Evolutionary conservation across 805 yeast species (phyloP).

Genomic region (Candida pseudoglaebosa): DNA sequence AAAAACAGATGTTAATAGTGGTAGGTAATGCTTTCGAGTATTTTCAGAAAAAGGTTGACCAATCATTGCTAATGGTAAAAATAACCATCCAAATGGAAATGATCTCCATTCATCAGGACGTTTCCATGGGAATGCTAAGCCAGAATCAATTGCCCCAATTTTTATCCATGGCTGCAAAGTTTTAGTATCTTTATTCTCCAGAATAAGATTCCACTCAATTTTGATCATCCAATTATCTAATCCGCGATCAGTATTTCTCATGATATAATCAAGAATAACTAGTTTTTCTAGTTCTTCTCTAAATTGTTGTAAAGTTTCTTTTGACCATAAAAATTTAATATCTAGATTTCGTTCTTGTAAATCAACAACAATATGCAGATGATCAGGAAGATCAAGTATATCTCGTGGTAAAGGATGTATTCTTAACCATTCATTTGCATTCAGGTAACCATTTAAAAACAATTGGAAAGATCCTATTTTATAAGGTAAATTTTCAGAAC

Average conservation of each 20-base stretch:
- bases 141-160: slow-evolving; percentile 74
- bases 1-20: slow-evolving; percentile 51
- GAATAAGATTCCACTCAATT: slow-evolving; percentile 36
- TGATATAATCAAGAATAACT: slow-evolving; percentile 66
- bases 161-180: slow-evolving; percentile 37
- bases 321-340: slow-evolving; percentile 50
- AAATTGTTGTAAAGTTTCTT: slow-evolving; percentile 44
- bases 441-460: slow-evolving; percentile 53
- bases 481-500: slow-evolving; percentile 26
- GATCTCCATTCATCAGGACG: slow-evolving; percentile 82
- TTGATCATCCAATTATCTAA: slow-evolving; percentile 76
- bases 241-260: slow-evolving; percentile 74
- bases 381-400: slow-evolving; percentile 14
- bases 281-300: slow-evolving; percentile 62
- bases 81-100: slow-evolving; percentile 76
- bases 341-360: slow-evolving; percentile 9
- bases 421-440: slow-evolving; percentile 57
- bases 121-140: slow-evolving; percentile 75
- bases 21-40: slow-evolving; percentile 54
- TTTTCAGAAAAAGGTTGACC: slow-evolving; percentile 62
- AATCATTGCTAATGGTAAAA: slow-evolving; percentile 56
- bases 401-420: slow-evolving; percentile 52
- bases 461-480: slow-evolving; percentile 69
- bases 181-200: background rate
- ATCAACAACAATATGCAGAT: slow-evolving; percentile 17